A percentile compares a stretch with the other conserved stretches of the same genome.
phyloP scores from a whole-genome alignment of 2,329 filamentous ascomycete species.

The Xylaria arbuscula region DNA sequence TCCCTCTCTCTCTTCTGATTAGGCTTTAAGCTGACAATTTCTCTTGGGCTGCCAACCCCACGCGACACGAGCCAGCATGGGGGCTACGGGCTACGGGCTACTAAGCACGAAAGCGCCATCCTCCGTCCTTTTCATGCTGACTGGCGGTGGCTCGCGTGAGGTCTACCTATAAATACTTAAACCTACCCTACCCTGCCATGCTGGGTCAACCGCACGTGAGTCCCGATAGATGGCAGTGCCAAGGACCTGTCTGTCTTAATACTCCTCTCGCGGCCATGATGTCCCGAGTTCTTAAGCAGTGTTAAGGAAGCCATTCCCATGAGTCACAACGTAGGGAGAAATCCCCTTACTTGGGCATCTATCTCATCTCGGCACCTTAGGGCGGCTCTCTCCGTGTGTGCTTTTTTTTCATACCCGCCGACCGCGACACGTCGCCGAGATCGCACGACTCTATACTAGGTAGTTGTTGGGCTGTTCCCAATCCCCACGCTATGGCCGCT shows the following conservation, averaged over 20 bases:
- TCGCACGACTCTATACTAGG: slow-evolving; percentile 12
- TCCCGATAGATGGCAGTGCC: slow-evolving; percentile 26
- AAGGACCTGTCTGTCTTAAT: slow-evolving; percentile 10
- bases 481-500: slow-evolving; percentile 3
- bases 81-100: background rate
- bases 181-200: background rate
- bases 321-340: background rate
- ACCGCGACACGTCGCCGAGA: slow-evolving; percentile 14
- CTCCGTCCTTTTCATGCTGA: slow-evolving; percentile 12
- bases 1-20: slow-evolving; percentile 15
- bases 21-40: slow-evolving; percentile 27
- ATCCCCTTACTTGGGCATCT: background rate
- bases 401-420: background rate
- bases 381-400: background rate
- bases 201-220: slow-evolving; percentile 26
- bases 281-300: background rate
- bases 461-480: background rate
- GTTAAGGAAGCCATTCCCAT: background rate
- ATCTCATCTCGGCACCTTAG: background rate
- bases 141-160: slow-evolving; percentile 25
- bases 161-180: slow-evolving; percentile 17
- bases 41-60: slow-evolving; percentile 15
- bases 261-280: background rate
- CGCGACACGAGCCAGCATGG: slow-evolving; percentile 23
- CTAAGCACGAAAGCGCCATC: slow-evolving; percentile 1